A percentile compares a stretch with the other conserved stretches of the same genome.
Evolutionary conservation across 2,329 filamentous ascomycete species (phyloP).

Genomic region (Fusarium graminum): DNA sequence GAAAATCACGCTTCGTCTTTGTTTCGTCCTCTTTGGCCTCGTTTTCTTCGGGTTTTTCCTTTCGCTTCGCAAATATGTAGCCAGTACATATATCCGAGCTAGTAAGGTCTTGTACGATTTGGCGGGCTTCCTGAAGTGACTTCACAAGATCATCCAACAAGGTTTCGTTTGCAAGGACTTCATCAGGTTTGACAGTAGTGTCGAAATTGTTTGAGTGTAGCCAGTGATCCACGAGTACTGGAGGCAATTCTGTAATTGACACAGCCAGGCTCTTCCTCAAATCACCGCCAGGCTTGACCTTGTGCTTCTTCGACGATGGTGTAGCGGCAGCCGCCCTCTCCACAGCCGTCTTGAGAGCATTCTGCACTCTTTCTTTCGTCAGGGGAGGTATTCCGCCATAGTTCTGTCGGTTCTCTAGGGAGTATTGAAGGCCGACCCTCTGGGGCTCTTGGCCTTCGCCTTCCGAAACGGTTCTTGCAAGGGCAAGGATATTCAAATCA

Average conservation of each 20-base stretch:
- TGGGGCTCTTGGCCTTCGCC: conserved; percentile 88
- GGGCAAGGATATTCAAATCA: conserved; percentile 82
- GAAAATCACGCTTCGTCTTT: conserved; percentile 56
- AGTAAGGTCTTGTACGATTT: conserved; percentile 77
- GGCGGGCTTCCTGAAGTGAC: conserved; percentile 77
- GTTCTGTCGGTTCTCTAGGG: conserved; percentile 85
- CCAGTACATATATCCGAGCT: conserved; percentile 76
- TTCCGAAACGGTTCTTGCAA: conserved; percentile 84
- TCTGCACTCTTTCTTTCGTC: conserved; percentile 77
- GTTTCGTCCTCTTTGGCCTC: conserved; percentile 54
- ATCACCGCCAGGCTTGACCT: conserved; percentile 79
- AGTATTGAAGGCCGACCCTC: conserved; percentile 81
- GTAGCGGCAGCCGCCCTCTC: conserved; percentile 67
- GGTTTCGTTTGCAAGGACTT: conserved; percentile 75
- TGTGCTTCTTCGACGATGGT: conserved; percentile 70
- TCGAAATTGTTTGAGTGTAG: conserved; percentile 79
- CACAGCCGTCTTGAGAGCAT: conserved; percentile 75
- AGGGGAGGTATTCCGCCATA: conserved; percentile 80
- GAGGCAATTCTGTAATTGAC: conserved; percentile 89
- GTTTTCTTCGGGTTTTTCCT: conserved; percentile 42
- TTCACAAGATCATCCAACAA: conserved; percentile 75
- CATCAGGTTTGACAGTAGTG: conserved; percentile 72
- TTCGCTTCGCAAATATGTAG: conserved; percentile 86
- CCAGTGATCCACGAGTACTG: conserved; percentile 87
- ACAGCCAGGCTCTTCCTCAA: conserved; percentile 84